Percentiles rank a stretch among this genome's conserved stretches.
Conservation (phyloP, 768 basidiomycete species). For the Gloeostereum incarnatum region DNA sequence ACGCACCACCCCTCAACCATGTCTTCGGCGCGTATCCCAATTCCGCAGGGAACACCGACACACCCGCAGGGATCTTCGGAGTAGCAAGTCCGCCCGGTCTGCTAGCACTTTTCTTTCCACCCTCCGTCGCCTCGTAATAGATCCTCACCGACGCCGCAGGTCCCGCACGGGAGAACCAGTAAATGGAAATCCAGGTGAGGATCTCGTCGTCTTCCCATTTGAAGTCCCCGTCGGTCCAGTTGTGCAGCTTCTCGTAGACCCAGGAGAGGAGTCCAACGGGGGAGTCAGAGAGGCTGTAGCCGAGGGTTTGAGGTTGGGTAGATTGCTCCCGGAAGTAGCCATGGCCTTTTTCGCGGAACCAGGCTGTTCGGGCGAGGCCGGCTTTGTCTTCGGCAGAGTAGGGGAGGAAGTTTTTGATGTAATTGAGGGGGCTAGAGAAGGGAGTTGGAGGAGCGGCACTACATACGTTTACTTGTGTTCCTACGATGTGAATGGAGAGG, state of each 20-base stretch:
- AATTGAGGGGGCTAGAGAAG: conserved; percentile 15
- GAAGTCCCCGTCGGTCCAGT: conserved; percentile 28
- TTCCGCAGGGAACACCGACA: conserved; percentile 23
- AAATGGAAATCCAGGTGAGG: conserved; percentile 32
- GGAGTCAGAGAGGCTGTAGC: conserved; percentile 31
- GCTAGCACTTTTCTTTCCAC: not conserved
- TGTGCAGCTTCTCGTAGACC: conserved; percentile 24
- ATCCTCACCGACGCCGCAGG: conserved; percentile 31
- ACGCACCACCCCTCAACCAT: conserved; percentile 10
- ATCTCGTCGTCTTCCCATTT: conserved; percentile 38
- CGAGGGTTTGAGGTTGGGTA: conserved; percentile 25
- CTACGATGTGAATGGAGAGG: not conserved
- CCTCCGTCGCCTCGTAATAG: conserved; percentile 23
- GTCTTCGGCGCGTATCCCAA: conserved; percentile 10
- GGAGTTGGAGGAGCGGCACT: conserved; percentile 11
- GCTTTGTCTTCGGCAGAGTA: conserved; percentile 11
- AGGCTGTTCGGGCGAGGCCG: conserved; percentile 1
- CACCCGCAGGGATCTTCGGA: conserved; percentile 18
- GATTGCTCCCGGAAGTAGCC: conserved; percentile 19
- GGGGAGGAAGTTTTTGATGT: conserved; percentile 16
- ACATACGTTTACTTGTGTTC: conserved; percentile 3
- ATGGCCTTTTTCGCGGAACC: conserved; percentile 4
- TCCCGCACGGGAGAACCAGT: conserved; percentile 30
- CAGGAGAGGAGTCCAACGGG: conserved; percentile 30
- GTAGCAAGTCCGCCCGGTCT: too few relatives aligned